Percentiles rank a stretch among this genome's conserved stretches.
phyloP scores from a whole-genome alignment of 768 basidiomycete genomes.

The Gymnopilus dilepis region DNA sequence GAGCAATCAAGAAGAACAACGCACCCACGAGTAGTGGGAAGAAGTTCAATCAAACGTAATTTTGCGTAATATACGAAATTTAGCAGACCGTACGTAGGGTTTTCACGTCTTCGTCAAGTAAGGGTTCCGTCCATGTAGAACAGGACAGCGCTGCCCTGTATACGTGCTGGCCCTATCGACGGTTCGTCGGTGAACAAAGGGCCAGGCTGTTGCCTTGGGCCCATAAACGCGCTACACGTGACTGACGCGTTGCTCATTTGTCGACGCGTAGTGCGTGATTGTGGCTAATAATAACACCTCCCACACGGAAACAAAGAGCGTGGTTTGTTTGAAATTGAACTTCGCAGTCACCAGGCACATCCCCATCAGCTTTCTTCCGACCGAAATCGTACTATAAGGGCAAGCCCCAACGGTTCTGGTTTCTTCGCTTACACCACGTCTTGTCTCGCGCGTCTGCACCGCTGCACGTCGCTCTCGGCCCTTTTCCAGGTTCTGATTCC shows the following conservation, averaged over 20 bases:
- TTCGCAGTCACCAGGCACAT: constrained; percentile 22
- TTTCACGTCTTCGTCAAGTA: no score
- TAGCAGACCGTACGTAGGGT: no score
- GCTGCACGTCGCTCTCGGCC: neutral
- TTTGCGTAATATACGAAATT: no score
- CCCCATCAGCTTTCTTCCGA: neutral
- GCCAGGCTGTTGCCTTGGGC: neutral
- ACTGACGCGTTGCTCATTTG: constrained; percentile 17
- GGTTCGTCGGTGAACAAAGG: no score
- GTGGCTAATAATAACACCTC: neutral
- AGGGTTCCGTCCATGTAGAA: no score
- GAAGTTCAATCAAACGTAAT: no score
- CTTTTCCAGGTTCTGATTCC: neutral
- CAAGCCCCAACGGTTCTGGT: neutral
- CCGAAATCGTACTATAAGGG: constrained; percentile 1
- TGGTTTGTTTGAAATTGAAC: constrained; percentile 14
- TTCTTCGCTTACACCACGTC: neutral
- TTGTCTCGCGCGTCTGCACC: neutral
- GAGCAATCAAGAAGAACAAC: no score
- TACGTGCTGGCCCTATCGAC: no score
- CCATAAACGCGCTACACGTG: constrained; percentile 24
- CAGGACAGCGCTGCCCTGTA: no score
- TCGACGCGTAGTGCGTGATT: constrained; percentile 12
- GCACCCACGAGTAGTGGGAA: no score
- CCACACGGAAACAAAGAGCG: neutral